Evolutionary conservation across 768 basidiomycete species (phyloP).

Genomic region (Coprinellus micaceus): DNA sequence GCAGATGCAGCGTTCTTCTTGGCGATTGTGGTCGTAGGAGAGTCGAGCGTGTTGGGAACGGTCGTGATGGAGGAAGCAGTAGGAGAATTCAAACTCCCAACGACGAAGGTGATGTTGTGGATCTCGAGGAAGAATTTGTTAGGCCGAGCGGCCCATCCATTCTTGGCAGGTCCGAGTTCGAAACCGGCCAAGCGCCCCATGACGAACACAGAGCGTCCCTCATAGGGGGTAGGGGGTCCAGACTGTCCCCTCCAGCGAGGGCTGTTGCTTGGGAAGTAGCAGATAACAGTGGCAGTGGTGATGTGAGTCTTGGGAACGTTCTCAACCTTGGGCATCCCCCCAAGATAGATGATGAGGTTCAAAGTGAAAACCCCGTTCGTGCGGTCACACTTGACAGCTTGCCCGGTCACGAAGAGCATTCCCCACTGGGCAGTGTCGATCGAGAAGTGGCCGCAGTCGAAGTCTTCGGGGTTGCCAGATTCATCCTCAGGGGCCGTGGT

Average conservation of each 20-base stretch:
- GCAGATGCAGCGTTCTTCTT: no score
- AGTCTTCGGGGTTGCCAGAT: background rate
- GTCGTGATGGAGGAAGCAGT: background rate
- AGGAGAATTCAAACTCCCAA: background rate
- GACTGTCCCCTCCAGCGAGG: background rate
- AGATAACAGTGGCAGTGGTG: background rate
- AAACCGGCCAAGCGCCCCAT: background rate
- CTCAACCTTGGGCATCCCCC: background rate
- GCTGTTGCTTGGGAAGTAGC: background rate
- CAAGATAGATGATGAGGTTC: background rate
- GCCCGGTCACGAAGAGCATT: background rate
- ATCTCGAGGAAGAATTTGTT: background rate
- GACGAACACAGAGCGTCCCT: background rate
- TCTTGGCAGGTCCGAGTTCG: background rate
- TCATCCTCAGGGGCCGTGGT: background rate
- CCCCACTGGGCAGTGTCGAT: background rate
- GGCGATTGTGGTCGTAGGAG: background rate
- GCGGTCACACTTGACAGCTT: background rate
- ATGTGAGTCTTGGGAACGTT: background rate
- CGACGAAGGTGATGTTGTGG: background rate
- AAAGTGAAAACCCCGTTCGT: background rate
- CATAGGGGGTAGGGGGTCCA: background rate
- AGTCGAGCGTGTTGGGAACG: background rate
- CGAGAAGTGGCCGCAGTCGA: background rate
- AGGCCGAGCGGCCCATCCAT: background rate